Conservation (phyloP, 306 rosid species). For the Myrica gale region DNA sequence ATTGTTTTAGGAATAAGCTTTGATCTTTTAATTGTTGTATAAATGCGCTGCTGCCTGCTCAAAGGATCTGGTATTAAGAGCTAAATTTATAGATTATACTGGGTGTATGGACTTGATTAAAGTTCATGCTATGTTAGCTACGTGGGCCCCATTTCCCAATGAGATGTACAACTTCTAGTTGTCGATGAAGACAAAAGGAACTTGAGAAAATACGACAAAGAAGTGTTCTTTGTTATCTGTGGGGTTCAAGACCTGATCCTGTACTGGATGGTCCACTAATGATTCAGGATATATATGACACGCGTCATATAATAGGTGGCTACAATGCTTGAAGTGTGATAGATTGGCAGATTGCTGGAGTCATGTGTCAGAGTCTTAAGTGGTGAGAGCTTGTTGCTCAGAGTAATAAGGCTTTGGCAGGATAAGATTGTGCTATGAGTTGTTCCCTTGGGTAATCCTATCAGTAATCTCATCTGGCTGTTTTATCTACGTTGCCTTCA, state of each 20-base stretch:
- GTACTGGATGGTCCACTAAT: constrained; percentile 31
- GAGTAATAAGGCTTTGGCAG: constrained; percentile 16
- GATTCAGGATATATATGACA: constrained; percentile 25
- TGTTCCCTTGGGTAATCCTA: constrained; percentile 16
- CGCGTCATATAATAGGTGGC: constrained; percentile 27
- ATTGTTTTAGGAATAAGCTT: not conserved
- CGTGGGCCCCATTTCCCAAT: constrained; percentile 1
- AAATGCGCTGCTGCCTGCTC: not conserved
- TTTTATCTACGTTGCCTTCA: constrained; percentile 6
- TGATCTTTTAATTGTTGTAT: not conserved
- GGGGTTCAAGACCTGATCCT: constrained; percentile 27
- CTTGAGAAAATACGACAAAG: constrained; percentile 19
- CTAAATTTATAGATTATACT: not conserved
- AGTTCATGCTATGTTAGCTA: not conserved
- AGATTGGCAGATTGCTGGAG: constrained; percentile 17
- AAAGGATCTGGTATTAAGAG: not conserved
- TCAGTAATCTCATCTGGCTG: constrained; percentile 1
- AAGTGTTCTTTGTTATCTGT: constrained; percentile 8
- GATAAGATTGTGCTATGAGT: constrained; percentile 37
- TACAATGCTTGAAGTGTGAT: constrained; percentile 17
- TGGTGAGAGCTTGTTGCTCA: constrained; percentile 22
- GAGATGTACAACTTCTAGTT: constrained; percentile 14
- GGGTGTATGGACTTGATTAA: not conserved
- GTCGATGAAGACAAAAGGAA: constrained; percentile 26
- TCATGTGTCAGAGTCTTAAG: constrained; percentile 29